Conservation (phyloP, 2,329 filamentous ascomycete genomes). For the Coniochaeta sp. region DNA sequence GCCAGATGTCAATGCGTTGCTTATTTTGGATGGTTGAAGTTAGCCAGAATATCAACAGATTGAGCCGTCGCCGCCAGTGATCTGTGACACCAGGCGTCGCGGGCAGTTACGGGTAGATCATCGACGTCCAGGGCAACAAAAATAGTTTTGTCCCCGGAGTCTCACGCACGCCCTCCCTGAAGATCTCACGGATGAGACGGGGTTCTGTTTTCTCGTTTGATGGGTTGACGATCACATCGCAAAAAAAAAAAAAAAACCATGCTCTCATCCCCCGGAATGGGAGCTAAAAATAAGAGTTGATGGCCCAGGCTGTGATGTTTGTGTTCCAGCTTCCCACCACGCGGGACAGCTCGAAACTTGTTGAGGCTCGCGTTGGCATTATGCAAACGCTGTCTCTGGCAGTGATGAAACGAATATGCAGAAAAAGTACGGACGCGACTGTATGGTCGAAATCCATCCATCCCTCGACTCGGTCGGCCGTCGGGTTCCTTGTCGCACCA, state of each 20-base stretch:
- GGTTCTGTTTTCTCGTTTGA: background rate
- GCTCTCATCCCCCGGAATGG: background rate
- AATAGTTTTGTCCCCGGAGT: background rate
- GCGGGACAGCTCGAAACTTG: background rate
- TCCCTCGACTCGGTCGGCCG: too few relatives aligned
- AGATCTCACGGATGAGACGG: background rate
- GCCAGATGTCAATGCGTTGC: background rate
- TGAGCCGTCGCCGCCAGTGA: background rate
- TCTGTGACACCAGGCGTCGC: background rate
- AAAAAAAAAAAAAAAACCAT: too few relatives aligned
- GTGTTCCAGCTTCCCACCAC: background rate
- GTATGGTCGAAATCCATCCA: background rate
- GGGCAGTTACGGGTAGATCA: background rate
- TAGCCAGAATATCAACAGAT: background rate
- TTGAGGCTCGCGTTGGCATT: background rate
- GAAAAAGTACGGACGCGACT: background rate
- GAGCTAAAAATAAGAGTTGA: background rate
- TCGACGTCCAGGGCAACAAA: constrained; percentile 1
- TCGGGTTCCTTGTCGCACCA: background rate
- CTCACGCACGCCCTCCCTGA: background rate
- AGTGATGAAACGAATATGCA: background rate
- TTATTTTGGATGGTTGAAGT: background rate
- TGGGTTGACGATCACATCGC: background rate
- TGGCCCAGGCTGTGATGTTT: background rate
- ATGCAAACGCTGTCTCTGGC: background rate